Conservation (phyloP, 805 yeast species). For the Candida ascalaphidarum region DNA sequence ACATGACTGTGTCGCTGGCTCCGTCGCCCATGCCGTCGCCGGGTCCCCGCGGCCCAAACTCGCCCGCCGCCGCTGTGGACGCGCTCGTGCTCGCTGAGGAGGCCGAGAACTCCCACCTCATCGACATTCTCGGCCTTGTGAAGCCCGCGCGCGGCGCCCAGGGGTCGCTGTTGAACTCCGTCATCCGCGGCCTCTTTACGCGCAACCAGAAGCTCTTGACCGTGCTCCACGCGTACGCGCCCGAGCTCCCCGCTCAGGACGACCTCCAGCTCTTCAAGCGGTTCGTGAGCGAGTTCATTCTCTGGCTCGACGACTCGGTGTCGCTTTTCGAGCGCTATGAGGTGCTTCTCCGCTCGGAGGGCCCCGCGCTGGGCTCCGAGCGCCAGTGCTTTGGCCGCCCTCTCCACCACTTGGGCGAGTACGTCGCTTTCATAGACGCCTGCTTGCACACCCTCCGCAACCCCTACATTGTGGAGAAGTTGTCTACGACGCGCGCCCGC, state of each 20-base stretch:
- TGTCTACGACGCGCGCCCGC: conserved; percentile 7
- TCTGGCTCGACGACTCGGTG: conserved; percentile 32
- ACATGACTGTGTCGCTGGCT: too few species aligned
- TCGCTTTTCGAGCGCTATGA: conserved; percentile 25
- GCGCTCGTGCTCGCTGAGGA: conserved; percentile 16
- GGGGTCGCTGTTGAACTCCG: conserved; percentile 16
- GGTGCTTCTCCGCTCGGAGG: too few species aligned
- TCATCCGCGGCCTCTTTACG: conserved; percentile 33
- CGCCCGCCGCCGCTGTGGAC: background rate
- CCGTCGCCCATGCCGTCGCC: too few species aligned
- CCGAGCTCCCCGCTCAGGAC: conserved; percentile 6
- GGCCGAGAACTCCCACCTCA: conserved; percentile 23
- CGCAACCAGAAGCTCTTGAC: conserved; percentile 22
- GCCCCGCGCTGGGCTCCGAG: too few species aligned
- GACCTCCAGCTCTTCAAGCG: conserved; percentile 22
- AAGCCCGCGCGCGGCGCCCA: conserved; percentile 19
- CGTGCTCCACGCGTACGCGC: conserved; percentile 7
- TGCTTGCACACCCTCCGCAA: conserved; percentile 19
- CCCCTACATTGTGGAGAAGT: conserved; percentile 29
- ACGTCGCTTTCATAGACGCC: conserved; percentile 18
- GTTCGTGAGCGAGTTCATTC: conserved; percentile 28
- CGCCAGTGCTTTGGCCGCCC: conserved; percentile 26
- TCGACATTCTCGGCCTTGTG: conserved; percentile 24
- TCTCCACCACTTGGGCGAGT: conserved; percentile 19
- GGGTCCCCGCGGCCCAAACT: too few species aligned